These are phyloP conservation scores for Aspergillus proliferans DNA, from an alignment of 2,329 filamentous ascomycete species.

Conservation along the genomic window DNA sequence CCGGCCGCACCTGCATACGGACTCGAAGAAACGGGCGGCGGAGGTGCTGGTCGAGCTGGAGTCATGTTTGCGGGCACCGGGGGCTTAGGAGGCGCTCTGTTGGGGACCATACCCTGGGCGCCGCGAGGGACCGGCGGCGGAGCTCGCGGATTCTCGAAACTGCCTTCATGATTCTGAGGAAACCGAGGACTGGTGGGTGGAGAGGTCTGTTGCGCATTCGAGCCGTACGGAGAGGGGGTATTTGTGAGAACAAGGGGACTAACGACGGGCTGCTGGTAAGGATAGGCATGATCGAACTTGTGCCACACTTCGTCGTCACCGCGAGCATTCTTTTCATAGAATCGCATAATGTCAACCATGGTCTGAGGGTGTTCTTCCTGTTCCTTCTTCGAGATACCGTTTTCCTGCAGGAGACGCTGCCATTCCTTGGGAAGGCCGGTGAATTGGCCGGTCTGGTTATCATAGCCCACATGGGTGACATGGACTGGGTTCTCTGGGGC, in stretches of 20 bases:
- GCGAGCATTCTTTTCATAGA: constrained; percentile 92
- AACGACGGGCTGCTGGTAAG: constrained; percentile 40
- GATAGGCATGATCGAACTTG: constrained; percentile 85
- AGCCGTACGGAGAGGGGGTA: constrained; percentile 44
- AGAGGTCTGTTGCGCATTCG: constrained; percentile 60
- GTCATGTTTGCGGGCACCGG: constrained; percentile 47
- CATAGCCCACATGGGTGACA: constrained; percentile 95
- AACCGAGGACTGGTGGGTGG: constrained; percentile 81
- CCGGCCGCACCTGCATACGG: constrained; percentile 28
- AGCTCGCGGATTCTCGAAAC: constrained; percentile 93
- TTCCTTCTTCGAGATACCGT: constrained; percentile 92
- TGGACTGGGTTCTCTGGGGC: constrained; percentile 96
- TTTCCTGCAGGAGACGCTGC: constrained; percentile 92
- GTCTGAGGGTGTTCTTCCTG: constrained; percentile 93
- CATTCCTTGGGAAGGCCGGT: constrained; percentile 96
- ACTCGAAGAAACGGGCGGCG: constrained; percentile 34
- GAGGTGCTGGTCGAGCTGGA: constrained; percentile 39
- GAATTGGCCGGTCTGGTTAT: constrained; percentile 92
- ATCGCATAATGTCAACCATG: constrained; percentile 90
- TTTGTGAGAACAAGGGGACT: constrained; percentile 38
- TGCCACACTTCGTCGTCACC: constrained; percentile 84
- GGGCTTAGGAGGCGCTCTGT: constrained; percentile 80
- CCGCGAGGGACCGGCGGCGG: constrained; percentile 75
- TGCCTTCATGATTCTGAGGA: constrained; percentile 81
- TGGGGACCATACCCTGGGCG: constrained; percentile 60